Percentiles rank a stretch among this genome's conserved stretches.
Conservation (phyloP, 1,139 yeast genomes). For the Lodderomyces oxycetoniae region DNA sequence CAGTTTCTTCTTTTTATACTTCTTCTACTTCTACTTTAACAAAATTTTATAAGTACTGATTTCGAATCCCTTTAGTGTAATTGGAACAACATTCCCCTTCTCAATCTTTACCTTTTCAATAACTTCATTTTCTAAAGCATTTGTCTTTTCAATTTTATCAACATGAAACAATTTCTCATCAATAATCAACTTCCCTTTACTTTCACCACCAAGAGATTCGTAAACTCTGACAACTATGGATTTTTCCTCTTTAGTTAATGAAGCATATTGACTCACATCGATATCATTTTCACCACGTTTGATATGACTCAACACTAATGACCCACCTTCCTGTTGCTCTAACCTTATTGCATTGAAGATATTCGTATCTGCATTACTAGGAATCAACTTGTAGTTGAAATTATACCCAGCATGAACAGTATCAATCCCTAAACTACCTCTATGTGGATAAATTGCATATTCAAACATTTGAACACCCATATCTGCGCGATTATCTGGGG, state of each 20-base stretch:
- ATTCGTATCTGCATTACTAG: conserved; percentile 16
- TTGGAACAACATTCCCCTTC: conserved; percentile 28
- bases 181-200: conserved; percentile 48
- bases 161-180: conserved; percentile 31
- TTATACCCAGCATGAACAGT: conserved; percentile 75
- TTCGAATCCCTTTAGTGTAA: conserved; percentile 71
- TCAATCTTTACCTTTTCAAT: conserved; percentile 19
- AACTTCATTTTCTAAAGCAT: conserved; percentile 65
- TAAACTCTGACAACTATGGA: conserved; percentile 71
- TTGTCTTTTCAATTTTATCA: conserved; percentile 52
- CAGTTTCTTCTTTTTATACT: neutral
- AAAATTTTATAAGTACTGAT: conserved; percentile 60
- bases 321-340: conserved; percentile 44
- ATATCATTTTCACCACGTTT: conserved; percentile 87
- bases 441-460: conserved; percentile 82
- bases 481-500: conserved; percentile 90
- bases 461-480: conserved; percentile 84
- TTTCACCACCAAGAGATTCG: conserved; percentile 67
- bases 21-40: conserved; percentile 16
- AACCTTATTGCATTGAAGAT: conserved; percentile 20
- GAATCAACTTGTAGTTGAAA: conserved; percentile 58
- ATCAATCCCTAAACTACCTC: conserved; percentile 55
- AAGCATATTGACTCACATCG: conserved; percentile 41
- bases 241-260: conserved; percentile 29
- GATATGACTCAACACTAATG: conserved; percentile 64